A percentile compares a stretch with the other conserved stretches of the same genome.
phyloP scores from a whole-genome alignment of 1,284 basidiomycete species.

The Ceratobasidium sp. region DNA sequence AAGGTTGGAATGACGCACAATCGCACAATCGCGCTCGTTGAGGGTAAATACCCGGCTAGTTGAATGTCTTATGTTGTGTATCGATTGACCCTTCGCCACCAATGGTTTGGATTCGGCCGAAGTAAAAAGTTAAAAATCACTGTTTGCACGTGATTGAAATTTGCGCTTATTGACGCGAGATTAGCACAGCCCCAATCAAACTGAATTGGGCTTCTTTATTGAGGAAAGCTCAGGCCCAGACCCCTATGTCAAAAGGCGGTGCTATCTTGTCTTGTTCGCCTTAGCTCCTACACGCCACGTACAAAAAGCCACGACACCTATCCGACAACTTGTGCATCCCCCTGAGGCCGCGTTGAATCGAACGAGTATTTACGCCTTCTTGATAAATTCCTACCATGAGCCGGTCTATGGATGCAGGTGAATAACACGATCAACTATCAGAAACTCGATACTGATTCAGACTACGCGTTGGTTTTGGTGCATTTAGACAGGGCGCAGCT shows the following conservation, averaged over 20 bases:
- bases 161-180: too few species aligned
- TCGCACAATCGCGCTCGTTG: too few species aligned
- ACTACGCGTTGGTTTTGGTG: neutral
- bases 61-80: too few species aligned
- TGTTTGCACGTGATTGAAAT: neutral
- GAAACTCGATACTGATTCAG: neutral
- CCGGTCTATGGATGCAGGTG: neutral
- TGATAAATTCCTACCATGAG: neutral
- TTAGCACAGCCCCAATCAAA: too few species aligned
- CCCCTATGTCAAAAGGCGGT: neutral
- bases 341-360: neutral
- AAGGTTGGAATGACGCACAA: too few species aligned
- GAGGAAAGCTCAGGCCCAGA: neutral
- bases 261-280: neutral
- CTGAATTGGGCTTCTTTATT: too few species aligned
- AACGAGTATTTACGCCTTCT: neutral
- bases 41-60: too few species aligned
- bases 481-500: slow-evolving; percentile 9
- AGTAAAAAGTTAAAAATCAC: too few species aligned
- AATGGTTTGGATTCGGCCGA: too few species aligned
- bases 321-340: neutral
- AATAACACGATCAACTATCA: neutral
- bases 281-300: neutral
- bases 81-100: too few species aligned
- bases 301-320: neutral